A percentile compares a stretch with the other conserved stretches of the same genome.
phyloP scores from a whole-genome alignment of 2,329 filamentous ascomycete species.

The Botrytis hyacinthi region DNA sequence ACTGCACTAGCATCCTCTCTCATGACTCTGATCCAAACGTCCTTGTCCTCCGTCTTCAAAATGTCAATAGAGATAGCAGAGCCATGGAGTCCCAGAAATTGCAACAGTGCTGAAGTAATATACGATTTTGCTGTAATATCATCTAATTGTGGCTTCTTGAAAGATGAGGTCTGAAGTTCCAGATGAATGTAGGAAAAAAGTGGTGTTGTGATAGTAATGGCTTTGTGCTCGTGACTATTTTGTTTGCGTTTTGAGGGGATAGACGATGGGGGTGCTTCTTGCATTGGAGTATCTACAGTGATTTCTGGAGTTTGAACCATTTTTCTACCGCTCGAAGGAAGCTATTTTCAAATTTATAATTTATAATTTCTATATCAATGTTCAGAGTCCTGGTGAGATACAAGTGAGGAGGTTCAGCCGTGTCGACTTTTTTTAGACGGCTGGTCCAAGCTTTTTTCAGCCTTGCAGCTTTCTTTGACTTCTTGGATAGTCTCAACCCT shows the following conservation, averaged over 20 bases:
- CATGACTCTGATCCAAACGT: conserved; percentile 66
- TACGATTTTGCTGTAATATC: conserved; percentile 61
- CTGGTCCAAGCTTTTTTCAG: conserved; percentile 18
- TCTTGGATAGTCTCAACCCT: not conserved
- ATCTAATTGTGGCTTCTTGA: conserved; percentile 49
- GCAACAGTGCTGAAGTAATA: conserved; percentile 59
- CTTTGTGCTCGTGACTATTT: conserved; percentile 46
- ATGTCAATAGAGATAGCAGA: conserved; percentile 68
- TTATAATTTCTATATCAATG: not conserved
- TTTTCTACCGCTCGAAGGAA: not conserved
- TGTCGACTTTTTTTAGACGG: not conserved
- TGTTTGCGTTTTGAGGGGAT: conserved; percentile 19
- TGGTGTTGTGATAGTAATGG: conserved; percentile 51
- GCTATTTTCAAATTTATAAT: not conserved
- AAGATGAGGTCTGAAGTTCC: conserved; percentile 43
- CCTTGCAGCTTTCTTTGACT: conserved; percentile 17
- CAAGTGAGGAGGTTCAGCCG: conserved; percentile 3
- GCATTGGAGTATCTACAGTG: conserved; percentile 2
- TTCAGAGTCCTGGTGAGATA: not conserved
- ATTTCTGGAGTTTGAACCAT: not conserved
- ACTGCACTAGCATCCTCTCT: conserved; percentile 58
- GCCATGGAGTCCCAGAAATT: conserved; percentile 70
- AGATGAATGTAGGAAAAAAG: conserved; percentile 58
- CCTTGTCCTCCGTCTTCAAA: conserved; percentile 54
- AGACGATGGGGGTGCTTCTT: conserved; percentile 3